Conservation (phyloP, 202 grass and related monocot species). For the Digitaria exilis region DNA sequence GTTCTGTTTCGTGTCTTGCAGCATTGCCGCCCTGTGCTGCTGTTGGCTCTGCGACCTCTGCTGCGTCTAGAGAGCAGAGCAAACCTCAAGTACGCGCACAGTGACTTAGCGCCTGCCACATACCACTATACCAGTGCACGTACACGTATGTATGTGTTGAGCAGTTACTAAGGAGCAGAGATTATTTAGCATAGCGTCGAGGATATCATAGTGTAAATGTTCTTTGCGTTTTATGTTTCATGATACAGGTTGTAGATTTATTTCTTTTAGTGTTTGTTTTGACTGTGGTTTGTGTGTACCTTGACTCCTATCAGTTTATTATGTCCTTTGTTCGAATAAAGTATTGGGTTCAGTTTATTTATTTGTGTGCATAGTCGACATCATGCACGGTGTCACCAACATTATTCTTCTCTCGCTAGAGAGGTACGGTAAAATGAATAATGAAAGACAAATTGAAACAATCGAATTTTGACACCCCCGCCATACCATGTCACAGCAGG, state of each 20-base stretch:
- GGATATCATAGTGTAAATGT: neutral
- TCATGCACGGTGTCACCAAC: too few relatives aligned
- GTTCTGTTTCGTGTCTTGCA: neutral
- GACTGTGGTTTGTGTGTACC: neutral
- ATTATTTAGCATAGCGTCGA: neutral
- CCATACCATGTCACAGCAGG: too few relatives aligned
- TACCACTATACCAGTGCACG: neutral
- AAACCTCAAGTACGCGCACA: neutral
- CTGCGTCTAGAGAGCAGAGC: slow-evolving; percentile 32
- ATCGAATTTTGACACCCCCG: too few relatives aligned
- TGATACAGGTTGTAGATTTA: neutral
- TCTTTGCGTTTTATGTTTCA: neutral
- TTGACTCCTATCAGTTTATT: neutral
- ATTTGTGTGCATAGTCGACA: too few relatives aligned
- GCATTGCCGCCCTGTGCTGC: slow-evolving; percentile 52
- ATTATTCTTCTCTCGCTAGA: too few relatives aligned
- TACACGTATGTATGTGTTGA: neutral
- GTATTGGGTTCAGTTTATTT: neutral
- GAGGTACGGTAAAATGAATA: too few relatives aligned
- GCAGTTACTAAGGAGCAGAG: neutral
- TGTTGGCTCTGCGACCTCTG: slow-evolving; percentile 57
- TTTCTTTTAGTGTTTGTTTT: neutral
- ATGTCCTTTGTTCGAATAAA: neutral
- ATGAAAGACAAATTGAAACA: too few relatives aligned
- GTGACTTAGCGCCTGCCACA: neutral